A percentile compares a stretch with the other conserved stretches of the same genome.
These are phyloP conservation scores for Ammopiptanthus mongolicus DNA, from an alignment of 306 rosid genomes.

Conservation along the genomic window DNA sequence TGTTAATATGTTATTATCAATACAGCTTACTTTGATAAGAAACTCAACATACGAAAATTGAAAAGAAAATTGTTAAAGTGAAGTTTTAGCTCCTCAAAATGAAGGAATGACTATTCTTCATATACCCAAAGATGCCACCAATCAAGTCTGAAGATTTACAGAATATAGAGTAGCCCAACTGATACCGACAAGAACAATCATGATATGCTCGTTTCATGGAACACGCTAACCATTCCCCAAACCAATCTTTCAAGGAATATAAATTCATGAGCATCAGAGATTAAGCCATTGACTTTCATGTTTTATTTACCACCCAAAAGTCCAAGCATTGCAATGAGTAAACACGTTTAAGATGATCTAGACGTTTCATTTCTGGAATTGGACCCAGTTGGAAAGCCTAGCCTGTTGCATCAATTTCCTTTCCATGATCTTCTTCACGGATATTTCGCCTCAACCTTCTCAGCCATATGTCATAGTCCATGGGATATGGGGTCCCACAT, in stretches of 20 bases:
- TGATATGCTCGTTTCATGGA: slow-evolving; percentile 22
- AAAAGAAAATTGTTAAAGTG: slow-evolving; percentile 22
- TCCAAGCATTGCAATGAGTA: slow-evolving; percentile 21
- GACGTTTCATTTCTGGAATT: slow-evolving; percentile 15
- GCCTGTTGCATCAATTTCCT: slow-evolving; percentile 65
- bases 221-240: slow-evolving; percentile 13
- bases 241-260: slow-evolving; percentile 19
- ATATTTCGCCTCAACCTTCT: slow-evolving; percentile 83
- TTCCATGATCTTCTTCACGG: slow-evolving; percentile 73
- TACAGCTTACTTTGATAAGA: slow-evolving; percentile 28
- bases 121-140: slow-evolving; percentile 26
- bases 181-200: slow-evolving; percentile 5
- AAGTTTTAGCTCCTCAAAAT: slow-evolving; percentile 30
- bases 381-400: slow-evolving; percentile 32
- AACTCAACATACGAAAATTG: slow-evolving; percentile 33
- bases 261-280: slow-evolving; percentile 24
- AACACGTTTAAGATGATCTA: slow-evolving; percentile 22
- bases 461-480: slow-evolving; percentile 90
- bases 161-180: slow-evolving; percentile 13
- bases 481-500: slow-evolving; percentile 94
- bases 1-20: slow-evolving; percentile 23
- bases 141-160: slow-evolving; percentile 19
- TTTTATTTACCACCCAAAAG: slow-evolving; percentile 33
- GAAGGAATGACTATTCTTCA: slow-evolving; percentile 24
- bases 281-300: slow-evolving; percentile 22